These are phyloP conservation scores for Globisporangium megalacanthum DNA, from an alignment of 352 stramenopile genomes.

Conservation along the genomic window DNA sequence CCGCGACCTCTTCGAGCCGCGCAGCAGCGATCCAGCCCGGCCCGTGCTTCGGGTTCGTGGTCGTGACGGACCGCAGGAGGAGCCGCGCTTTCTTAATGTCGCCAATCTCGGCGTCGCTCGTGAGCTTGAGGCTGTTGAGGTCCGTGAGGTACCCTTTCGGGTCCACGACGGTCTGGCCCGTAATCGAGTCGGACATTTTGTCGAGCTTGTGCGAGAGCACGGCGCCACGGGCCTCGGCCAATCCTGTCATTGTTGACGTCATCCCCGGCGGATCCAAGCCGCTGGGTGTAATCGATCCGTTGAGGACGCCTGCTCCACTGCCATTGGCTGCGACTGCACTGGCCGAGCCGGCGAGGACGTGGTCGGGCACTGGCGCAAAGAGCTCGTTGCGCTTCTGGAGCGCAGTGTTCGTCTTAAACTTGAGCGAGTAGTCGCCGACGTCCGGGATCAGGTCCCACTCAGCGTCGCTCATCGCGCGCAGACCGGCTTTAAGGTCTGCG, in stretches of 20 bases:
- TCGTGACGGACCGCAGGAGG: slow-evolving; percentile 94
- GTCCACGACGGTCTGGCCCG: slow-evolving; percentile 96
- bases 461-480: slow-evolving; percentile 89
- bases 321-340: slow-evolving; percentile 13
- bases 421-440: slow-evolving; percentile 95
- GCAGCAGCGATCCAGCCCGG: slow-evolving; percentile 98
- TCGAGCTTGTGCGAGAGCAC: slow-evolving; percentile 95
- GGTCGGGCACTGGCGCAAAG: slow-evolving; percentile 95
- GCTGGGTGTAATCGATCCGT: slow-evolving; percentile 48
- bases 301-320: slow-evolving; percentile 16
- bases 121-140: slow-evolving; percentile 93
- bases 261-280: slow-evolving; percentile 59
- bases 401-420: slow-evolving; percentile 87
- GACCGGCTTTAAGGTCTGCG: slow-evolving; percentile 93
- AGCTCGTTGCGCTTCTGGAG: slow-evolving; percentile 91
- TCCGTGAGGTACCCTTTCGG: slow-evolving; percentile 98
- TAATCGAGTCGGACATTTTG: slow-evolving; percentile 96
- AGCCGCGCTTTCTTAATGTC: slow-evolving; percentile 98
- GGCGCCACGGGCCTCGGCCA: slow-evolving; percentile 89
- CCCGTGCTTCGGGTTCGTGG: slow-evolving; percentile 98
- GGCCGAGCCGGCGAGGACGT: slow-evolving; percentile 73
- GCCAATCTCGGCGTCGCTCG: slow-evolving; percentile 92
- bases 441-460: slow-evolving; percentile 97
- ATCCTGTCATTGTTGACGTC: slow-evolving; percentile 74
- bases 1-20: slow-evolving; percentile 96